These are phyloP conservation scores for Pelargonium nanum DNA, from an alignment of 345 rosid genomes.

Conservation along the genomic window DNA sequence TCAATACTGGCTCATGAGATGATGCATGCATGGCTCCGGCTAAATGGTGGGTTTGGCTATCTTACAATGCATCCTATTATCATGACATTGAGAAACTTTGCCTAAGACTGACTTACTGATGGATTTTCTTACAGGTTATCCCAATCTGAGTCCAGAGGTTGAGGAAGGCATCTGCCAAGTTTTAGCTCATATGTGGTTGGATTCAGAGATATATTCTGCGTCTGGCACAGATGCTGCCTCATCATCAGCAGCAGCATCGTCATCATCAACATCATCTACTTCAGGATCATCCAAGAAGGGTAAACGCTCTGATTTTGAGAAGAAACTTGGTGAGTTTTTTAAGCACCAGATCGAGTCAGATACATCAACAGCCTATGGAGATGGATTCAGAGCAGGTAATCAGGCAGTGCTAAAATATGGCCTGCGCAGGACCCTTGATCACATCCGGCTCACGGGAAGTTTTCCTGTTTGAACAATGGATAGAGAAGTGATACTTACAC, in stretches of 20 bases:
- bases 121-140: background rate
- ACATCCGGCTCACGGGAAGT: constrained; percentile 6
- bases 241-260: background rate
- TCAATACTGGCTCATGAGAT: constrained; percentile 10
- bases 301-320: background rate
- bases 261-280: background rate
- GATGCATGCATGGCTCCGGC: constrained; percentile 13
- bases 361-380: constrained; percentile 1
- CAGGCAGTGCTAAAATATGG: constrained; percentile 5
- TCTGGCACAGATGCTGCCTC: constrained; percentile 1
- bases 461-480: constrained; percentile 6
- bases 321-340: background rate
- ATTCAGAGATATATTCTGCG: constrained; percentile 2
- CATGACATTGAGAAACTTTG: background rate
- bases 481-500: too few species aligned
- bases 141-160: background rate
- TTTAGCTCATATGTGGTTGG: constrained; percentile 11
- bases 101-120: background rate
- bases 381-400: constrained; percentile 5
- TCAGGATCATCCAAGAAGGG: background rate
- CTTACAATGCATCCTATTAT: background rate
- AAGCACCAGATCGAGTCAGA: constrained; percentile 1
- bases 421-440: constrained; percentile 4
- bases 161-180: constrained; percentile 14
- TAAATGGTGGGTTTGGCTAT: background rate